A percentile compares a stretch with the other conserved stretches of the same genome.
phyloP scores from a whole-genome alignment of 306 rosid genomes.

The Rosa multiflora region DNA sequence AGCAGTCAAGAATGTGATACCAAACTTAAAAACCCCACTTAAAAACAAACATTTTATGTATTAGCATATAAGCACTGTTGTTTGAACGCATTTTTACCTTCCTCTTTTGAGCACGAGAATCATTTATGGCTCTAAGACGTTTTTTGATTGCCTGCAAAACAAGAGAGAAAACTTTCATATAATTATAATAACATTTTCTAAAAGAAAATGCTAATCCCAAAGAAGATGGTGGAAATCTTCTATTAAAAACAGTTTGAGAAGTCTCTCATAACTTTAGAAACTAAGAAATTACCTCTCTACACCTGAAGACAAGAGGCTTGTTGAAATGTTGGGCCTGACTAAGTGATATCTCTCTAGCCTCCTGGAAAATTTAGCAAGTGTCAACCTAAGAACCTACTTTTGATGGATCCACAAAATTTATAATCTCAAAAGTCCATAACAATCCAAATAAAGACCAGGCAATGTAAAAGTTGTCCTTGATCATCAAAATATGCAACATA shows the following conservation, averaged over 20 bases:
- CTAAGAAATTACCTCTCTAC: constrained; percentile 74
- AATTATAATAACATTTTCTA: background rate
- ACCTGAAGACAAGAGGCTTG: constrained; percentile 56
- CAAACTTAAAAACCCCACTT: constrained; percentile 5
- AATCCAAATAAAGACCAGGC: background rate
- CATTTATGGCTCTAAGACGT: constrained; percentile 89
- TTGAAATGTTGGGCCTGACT: constrained; percentile 55
- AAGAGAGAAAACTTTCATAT: constrained; percentile 4
- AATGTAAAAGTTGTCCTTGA: constrained; percentile 1
- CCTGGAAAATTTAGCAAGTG: constrained; percentile 53
- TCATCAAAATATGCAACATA: background rate
- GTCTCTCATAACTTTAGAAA: constrained; percentile 20
- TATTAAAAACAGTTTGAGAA: constrained; percentile 16
- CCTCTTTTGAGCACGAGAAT: constrained; percentile 92
- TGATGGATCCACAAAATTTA: background rate
- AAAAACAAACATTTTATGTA: background rate
- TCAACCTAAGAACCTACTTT: constrained; percentile 26
- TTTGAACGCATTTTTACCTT: constrained; percentile 49
- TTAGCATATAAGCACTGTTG: background rate
- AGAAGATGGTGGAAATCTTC: constrained; percentile 15
- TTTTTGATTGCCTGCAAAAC: constrained; percentile 74
- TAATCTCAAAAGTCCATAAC: background rate
- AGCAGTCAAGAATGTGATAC: constrained; percentile 26
- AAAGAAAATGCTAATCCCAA: constrained; percentile 1
- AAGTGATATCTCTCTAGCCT: constrained; percentile 71